Conservation (phyloP, 305 asterid genomes). For the Rubia peregrina region DNA sequence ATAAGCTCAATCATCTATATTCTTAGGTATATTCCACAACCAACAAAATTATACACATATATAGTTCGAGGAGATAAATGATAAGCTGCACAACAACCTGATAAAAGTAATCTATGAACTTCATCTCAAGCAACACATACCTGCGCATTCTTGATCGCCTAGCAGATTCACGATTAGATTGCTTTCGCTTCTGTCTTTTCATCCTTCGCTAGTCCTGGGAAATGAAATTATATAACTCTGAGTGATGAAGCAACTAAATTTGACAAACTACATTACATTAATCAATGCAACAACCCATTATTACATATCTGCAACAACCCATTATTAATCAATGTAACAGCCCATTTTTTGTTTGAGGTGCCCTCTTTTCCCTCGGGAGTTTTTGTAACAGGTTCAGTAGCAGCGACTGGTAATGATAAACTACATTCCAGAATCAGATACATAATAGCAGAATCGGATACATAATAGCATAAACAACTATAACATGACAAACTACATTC, state of each 20-base stretch:
- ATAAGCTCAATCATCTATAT: not conserved
- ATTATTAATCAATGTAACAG: constrained; percentile 4
- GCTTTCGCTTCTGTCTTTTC: constrained; percentile 91
- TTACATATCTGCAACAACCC: not conserved
- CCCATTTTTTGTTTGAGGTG: constrained; percentile 39
- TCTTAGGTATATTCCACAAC: not conserved
- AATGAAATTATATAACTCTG: constrained; percentile 12
- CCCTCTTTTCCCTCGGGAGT: constrained; percentile 54
- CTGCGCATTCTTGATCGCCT: constrained; percentile 93
- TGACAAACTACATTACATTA: not conserved
- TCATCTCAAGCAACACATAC: constrained; percentile 45
- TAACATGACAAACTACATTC: too few relatives aligned
- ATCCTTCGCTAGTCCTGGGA: constrained; percentile 83
- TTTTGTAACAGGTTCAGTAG: constrained; percentile 54
- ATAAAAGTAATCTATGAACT: not conserved
- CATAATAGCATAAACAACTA: too few relatives aligned
- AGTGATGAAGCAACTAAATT: not conserved
- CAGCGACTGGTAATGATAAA: constrained; percentile 34
- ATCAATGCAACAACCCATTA: not conserved
- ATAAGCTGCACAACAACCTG: not conserved
- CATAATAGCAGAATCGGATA: too few relatives aligned
- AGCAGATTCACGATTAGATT: constrained; percentile 96
- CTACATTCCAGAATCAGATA: too few relatives aligned
- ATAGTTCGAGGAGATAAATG: not conserved
- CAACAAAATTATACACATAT: not conserved